Conservation (phyloP, 169 alveolate species). For the Plasmodium sp. region DNA sequence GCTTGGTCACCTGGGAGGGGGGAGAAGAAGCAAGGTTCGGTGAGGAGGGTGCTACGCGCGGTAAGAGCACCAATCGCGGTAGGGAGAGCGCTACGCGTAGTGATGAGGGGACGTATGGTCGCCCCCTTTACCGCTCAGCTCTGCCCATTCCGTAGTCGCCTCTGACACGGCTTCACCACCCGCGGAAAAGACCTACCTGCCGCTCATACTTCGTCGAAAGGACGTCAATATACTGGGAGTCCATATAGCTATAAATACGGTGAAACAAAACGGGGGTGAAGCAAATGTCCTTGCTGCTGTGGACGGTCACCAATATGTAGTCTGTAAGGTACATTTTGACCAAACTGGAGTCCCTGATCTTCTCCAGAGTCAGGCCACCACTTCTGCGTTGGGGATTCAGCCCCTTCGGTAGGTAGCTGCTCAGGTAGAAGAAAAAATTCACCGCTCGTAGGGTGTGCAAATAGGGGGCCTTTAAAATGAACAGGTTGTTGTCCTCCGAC, state of each 20-base stretch:
- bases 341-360: neutral
- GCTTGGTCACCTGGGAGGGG: conserved; percentile 4
- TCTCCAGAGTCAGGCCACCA: neutral
- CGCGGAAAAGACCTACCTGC: neutral
- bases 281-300: conserved; percentile 31
- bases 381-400: neutral
- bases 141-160: neutral
- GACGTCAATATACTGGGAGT: conserved; percentile 33
- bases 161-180: neutral
- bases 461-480: conserved; percentile 45
- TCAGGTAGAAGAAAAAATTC: conserved; percentile 41
- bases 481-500: conserved; percentile 36
- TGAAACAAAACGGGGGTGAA: conserved; percentile 58
- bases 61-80: too few relatives aligned
- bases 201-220: conserved; percentile 45
- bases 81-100: neutral
- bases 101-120: neutral
- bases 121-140: neutral
- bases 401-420: conserved; percentile 1
- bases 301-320: conserved; percentile 42
- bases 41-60: neutral
- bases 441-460: conserved; percentile 30
- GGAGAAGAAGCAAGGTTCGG: neutral
- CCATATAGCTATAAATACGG: conserved; percentile 26
- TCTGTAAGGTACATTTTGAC: conserved; percentile 59